Conservation (phyloP, 2,329 filamentous ascomycete genomes). For the Talaromyces sp. region DNA sequence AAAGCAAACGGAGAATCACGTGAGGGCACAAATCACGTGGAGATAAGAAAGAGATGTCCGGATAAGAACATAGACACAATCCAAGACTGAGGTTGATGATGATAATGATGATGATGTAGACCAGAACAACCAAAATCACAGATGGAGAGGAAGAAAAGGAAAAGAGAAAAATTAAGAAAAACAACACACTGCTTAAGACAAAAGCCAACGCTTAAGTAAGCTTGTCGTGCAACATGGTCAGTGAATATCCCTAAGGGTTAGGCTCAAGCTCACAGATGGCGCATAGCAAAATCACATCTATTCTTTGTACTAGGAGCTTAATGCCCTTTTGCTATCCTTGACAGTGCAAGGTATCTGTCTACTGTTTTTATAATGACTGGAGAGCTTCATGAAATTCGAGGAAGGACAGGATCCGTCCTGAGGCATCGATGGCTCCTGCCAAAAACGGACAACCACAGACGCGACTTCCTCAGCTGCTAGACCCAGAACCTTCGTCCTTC, state of each 20-base stretch:
- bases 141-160: background rate
- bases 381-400: background rate
- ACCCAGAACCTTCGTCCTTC: background rate
- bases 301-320: background rate
- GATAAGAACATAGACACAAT: background rate
- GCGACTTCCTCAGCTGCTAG: constrained; percentile 6
- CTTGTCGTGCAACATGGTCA: background rate
- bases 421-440: constrained; percentile 4
- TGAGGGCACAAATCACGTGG: background rate
- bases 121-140: background rate
- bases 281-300: background rate
- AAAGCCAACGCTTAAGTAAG: background rate
- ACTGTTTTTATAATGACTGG: background rate
- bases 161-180: background rate
- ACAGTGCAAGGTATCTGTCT: background rate
- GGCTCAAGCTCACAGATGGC: background rate
- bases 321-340: too few relatives aligned
- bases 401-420: background rate
- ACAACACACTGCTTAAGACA: background rate
- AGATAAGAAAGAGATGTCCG: background rate
- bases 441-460: background rate
- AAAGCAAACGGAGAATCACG: background rate
- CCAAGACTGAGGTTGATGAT: background rate
- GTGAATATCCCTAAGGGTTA: background rate
- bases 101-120: background rate